Evolutionary conservation across 345 rosid genomes (phyloP).

Genomic region (Rubroshorea leprosula): DNA sequence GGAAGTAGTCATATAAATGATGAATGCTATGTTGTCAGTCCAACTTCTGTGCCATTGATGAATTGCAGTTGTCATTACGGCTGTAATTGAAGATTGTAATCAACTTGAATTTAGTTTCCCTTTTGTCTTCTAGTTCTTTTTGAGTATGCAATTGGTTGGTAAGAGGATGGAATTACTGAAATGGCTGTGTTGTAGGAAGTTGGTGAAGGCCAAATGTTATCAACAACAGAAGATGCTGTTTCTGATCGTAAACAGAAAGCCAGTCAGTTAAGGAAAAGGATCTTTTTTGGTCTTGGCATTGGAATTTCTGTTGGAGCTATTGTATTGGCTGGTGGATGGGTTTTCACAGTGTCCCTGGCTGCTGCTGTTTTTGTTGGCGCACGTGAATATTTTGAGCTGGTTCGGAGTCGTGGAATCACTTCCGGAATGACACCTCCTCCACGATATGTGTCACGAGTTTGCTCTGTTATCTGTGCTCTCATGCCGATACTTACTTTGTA

Average conservation of each 20-base stretch:
- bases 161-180: conserved; percentile 19
- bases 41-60: background rate
- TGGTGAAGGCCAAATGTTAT: conserved; percentile 28
- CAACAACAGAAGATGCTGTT: conserved; percentile 14
- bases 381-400: conserved; percentile 79
- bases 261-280: conserved; percentile 57
- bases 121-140: background rate
- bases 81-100: background rate
- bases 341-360: conserved; percentile 55
- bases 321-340: conserved; percentile 88
- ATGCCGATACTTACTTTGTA: conserved; percentile 87
- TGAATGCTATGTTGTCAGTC: conserved; percentile 3
- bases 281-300: conserved; percentile 74
- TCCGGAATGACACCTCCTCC: conserved; percentile 98
- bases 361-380: conserved; percentile 70
- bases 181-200: conserved; percentile 38
- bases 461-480: conserved; percentile 73
- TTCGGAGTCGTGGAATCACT: conserved; percentile 76
- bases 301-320: conserved; percentile 69
- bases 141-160: background rate
- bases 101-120: background rate
- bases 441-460: conserved; percentile 77
- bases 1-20: background rate
- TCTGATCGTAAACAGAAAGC: conserved; percentile 36
- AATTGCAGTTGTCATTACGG: background rate